phyloP scores from a whole-genome alignment of 2,329 filamentous ascomycete genomes.

The Phialophora tarda region DNA sequence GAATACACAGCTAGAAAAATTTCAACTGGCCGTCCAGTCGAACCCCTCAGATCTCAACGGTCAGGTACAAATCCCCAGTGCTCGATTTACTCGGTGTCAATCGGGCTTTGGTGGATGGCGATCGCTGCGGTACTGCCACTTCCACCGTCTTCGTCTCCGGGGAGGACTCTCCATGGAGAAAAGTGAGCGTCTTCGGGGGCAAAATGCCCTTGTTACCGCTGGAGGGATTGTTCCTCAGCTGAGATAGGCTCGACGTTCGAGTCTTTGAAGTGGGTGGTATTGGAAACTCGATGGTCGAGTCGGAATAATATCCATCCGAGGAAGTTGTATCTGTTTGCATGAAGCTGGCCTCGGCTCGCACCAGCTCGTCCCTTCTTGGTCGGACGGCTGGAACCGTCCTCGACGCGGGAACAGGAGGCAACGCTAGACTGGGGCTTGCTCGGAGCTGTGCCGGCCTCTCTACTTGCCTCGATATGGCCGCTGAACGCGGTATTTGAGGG shows the following conservation, averaged over 20 bases:
- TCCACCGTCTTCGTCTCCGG: constrained; percentile 11
- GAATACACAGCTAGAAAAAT: constrained; percentile 13
- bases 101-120: constrained; percentile 32
- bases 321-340: constrained; percentile 34
- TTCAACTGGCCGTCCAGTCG: background rate
- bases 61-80: constrained; percentile 37
- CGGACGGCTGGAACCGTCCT: background rate
- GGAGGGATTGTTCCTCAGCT: constrained; percentile 19
- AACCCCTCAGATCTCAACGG: constrained; percentile 28
- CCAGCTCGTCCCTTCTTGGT: constrained; percentile 24
- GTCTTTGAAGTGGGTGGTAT: constrained; percentile 23
- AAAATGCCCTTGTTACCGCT: constrained; percentile 16
- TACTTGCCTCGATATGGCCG: constrained; percentile 39
- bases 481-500: constrained; percentile 37
- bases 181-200: constrained; percentile 12
- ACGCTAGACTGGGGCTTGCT: constrained; percentile 25
- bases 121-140: constrained; percentile 18
- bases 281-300: constrained; percentile 34
- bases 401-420: background rate
- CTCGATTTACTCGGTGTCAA: constrained; percentile 36
- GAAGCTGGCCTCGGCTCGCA: constrained; percentile 27
- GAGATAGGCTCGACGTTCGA: constrained; percentile 14
- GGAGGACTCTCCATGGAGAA: constrained; percentile 17
- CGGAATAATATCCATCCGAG: constrained; percentile 33
- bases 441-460: constrained; percentile 45